These are phyloP conservation scores for Agaricus blazei DNA, from an alignment of 768 basidiomycete species.

Conservation along the genomic window DNA sequence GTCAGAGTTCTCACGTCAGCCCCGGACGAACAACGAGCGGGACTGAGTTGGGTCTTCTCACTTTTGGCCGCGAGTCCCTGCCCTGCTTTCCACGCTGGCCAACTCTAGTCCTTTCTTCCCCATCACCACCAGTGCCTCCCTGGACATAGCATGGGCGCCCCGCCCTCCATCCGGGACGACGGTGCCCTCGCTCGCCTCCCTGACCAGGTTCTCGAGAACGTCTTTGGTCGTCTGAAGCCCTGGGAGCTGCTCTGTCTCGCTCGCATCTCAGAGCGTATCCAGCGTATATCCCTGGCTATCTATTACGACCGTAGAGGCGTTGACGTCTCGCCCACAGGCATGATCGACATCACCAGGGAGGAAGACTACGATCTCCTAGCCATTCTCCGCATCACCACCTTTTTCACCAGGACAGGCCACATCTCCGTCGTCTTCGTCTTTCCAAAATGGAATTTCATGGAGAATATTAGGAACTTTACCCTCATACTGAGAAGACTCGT, in stretches of 20 bases:
- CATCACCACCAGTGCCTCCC: neutral
- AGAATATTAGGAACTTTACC: constrained; percentile 9
- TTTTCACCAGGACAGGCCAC: constrained; percentile 9
- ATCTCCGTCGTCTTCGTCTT: constrained; percentile 11
- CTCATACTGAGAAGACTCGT: constrained; percentile 10
- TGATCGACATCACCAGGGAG: constrained; percentile 10
- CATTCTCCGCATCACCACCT: constrained; percentile 10
- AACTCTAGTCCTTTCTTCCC: neutral
- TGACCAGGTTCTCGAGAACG: neutral
- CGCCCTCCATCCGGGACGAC: neutral
- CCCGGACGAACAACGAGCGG: constrained; percentile 3
- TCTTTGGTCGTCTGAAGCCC: constrained; percentile 8
- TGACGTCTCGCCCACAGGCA: constrained; percentile 8
- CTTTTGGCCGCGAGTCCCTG: constrained; percentile 6
- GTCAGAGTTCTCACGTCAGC: constrained; percentile 8
- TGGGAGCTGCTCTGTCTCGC: constrained; percentile 11
- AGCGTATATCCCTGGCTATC: constrained; percentile 9
- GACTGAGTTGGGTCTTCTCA: neutral
- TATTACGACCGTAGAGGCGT: constrained; percentile 11
- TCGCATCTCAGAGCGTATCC: constrained; percentile 10
- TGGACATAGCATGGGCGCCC: constrained; percentile 6
- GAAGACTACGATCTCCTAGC: constrained; percentile 8
- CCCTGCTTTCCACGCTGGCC: constrained; percentile 8
- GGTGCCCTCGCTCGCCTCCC: constrained; percentile 8
- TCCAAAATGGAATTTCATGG: constrained; percentile 11